Evolutionary conservation across 2,329 filamentous ascomycete species (phyloP).

Genomic region (Dothistroma septosporum): DNA sequence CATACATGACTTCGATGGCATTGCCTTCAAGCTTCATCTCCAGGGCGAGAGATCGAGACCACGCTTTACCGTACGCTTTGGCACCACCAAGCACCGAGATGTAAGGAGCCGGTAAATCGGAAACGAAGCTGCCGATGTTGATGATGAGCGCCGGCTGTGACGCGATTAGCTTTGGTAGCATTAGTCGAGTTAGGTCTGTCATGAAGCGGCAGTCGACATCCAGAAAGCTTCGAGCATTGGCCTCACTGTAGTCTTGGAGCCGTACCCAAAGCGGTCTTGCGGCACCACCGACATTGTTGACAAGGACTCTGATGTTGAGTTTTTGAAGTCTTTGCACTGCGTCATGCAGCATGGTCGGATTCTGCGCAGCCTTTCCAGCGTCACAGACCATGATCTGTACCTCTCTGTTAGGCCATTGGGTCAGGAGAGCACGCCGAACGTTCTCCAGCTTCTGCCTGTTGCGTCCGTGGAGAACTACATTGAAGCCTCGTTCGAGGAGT

Average conservation of each 20-base stretch:
- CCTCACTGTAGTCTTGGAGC: neutral
- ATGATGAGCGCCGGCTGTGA: constrained; percentile 43
- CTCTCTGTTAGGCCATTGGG: constrained; percentile 37
- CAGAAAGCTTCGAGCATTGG: constrained; percentile 28
- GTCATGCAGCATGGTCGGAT: constrained; percentile 26
- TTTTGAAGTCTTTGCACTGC: neutral
- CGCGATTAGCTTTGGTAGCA: constrained; percentile 43
- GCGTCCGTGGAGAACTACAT: constrained; percentile 53
- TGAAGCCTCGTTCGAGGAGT: constrained; percentile 49
- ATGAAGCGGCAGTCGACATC: constrained; percentile 49
- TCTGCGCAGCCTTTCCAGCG: constrained; percentile 24
- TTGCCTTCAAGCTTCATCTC: constrained; percentile 35
- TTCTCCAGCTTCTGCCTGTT: constrained; percentile 45
- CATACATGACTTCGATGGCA: constrained; percentile 36
- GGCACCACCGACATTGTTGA: constrained; percentile 53
- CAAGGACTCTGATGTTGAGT: constrained; percentile 45
- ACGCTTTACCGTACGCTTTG: constrained; percentile 45
- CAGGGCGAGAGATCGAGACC: constrained; percentile 36
- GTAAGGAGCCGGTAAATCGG: constrained; percentile 48
- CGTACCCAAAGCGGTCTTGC: constrained; percentile 7
- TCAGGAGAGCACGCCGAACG: constrained; percentile 38
- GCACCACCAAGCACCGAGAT: constrained; percentile 42
- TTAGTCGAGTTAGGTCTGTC: constrained; percentile 43
- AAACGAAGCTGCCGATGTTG: constrained; percentile 35
- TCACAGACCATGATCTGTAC: constrained; percentile 46